Evolutionary conservation across 495 filamentous ascomycete species (phyloP).

Genomic region (Penicillium arizonense): DNA sequence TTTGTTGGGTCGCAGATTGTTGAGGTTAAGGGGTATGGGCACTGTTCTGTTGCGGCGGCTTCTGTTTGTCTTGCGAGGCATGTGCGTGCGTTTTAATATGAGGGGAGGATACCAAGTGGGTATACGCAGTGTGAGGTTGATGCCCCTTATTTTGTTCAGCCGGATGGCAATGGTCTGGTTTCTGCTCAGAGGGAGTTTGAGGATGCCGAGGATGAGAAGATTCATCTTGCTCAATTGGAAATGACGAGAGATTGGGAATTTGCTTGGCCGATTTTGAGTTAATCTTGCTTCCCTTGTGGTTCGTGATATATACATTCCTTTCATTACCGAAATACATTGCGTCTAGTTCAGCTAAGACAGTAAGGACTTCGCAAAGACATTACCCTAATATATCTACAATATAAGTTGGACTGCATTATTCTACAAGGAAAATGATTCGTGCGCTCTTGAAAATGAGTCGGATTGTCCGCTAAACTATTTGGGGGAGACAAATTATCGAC

Average conservation of each 20-base stretch:
- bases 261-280: too few relatives aligned
- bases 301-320: too few relatives aligned
- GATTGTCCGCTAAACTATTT: constrained; percentile 3
- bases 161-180: constrained; percentile 14
- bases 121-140: constrained; percentile 32
- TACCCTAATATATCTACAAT: too few relatives aligned
- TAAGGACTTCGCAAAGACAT: too few relatives aligned
- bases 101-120: constrained; percentile 34
- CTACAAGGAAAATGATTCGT: not conserved
- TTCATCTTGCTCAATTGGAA: constrained; percentile 10
- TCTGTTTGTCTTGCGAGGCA: constrained; percentile 36
- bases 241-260: constrained; percentile 8
- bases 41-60: constrained; percentile 39
- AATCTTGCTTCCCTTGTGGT: too few relatives aligned
- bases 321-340: too few relatives aligned
- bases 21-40: constrained; percentile 43
- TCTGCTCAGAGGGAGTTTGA: constrained; percentile 9
- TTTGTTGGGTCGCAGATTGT: constrained; percentile 40
- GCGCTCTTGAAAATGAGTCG: not conserved
- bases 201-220: constrained; percentile 9
- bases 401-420: too few relatives aligned
- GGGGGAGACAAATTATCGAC: constrained; percentile 3
- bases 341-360: too few relatives aligned
- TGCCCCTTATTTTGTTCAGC: constrained; percentile 30
- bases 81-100: constrained; percentile 34